Base-by-base conservation (phyloP, 176 grass and related monocot genomes). In the Chrysopogon serrulatus region DNA sequence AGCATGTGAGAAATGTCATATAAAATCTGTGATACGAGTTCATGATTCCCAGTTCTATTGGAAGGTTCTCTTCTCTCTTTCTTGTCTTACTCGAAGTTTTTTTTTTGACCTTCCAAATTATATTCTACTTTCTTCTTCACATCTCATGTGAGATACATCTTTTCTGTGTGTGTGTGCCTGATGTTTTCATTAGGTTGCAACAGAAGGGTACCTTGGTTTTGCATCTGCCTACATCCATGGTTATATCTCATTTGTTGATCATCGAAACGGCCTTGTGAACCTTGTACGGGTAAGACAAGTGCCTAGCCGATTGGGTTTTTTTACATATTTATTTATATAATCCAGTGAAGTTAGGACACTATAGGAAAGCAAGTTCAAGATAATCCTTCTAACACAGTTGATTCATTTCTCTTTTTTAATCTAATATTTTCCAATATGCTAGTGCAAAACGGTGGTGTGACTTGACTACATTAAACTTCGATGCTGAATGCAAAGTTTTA, bases 151-250 rank as follows among this genome's bases (percentile, higher is more conserved):
- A 24, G 21, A 17, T 72, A 42, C 61, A 44, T n/a, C 8, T n/a
- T n/a, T n/a, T 64, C 10, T n/a, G 4, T n/a, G n/a, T n/a, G n/a
- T n/a, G n/a, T n/a, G 16, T 30, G 24, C 9, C 26, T 63, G 2
- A 5, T 10, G 4, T 12, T 78, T 19, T 18, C 16, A 23, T 64
- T 78, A 97, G 94, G 53, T 94, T 23, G 92, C 88, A 62, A 79
- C 85, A 1, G 95, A 92, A 68, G 84, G 77, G 61, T 92, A 97
- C 82, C 82, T 86, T 71, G 95, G 88, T 11, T 80, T 97, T 27
- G 95, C 92, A 81, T 88, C 89, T 66, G 84, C 92, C 49, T 97
- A 97, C 43, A 92, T 97, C 77, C 85, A 97, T 67, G 86, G 95
- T 5, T 91, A 74, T 73, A 87, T 88, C 65, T 92, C 94, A 31